Evolutionary conservation across 2,329 filamentous ascomycete genomes (phyloP).

Genomic region (Tolypocladium inflatum): DNA sequence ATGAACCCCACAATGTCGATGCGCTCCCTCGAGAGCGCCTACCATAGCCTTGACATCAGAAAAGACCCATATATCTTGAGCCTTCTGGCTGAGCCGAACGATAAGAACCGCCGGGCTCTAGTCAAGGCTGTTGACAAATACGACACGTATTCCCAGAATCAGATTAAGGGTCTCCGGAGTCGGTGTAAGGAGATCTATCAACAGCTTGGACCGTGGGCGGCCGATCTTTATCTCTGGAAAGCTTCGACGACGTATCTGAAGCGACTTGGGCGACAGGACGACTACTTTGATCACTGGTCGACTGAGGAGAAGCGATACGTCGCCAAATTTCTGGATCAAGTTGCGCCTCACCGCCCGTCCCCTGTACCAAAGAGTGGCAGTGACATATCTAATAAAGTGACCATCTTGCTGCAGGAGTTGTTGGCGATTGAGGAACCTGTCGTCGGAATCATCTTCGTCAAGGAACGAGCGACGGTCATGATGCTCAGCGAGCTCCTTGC

Average conservation of each 20-base stretch:
- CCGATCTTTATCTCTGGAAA: slow-evolving; percentile 52
- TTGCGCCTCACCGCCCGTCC: slow-evolving; percentile 13
- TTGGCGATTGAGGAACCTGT: slow-evolving; percentile 29
- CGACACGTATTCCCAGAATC: slow-evolving; percentile 42
- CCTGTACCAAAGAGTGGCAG: slow-evolving; percentile 5
- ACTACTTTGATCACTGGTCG: slow-evolving; percentile 30
- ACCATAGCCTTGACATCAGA: slow-evolving; percentile 39
- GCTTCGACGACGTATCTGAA: slow-evolving; percentile 28
- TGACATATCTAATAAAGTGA: slow-evolving; percentile 48
- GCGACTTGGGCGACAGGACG: slow-evolving; percentile 8
- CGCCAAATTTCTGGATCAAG: slow-evolving; percentile 29
- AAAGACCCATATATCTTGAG: slow-evolving; percentile 51
- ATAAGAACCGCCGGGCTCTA: slow-evolving; percentile 29
- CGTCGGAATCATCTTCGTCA: slow-evolving; percentile 59
- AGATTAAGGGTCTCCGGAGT: slow-evolving; percentile 45
- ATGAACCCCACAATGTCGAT: slow-evolving; percentile 26
- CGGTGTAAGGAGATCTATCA: slow-evolving; percentile 39
- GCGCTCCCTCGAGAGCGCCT: slow-evolving; percentile 29
- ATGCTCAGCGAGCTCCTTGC: slow-evolving; percentile 50
- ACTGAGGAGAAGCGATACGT: slow-evolving; percentile 48
- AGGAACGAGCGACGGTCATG: slow-evolving; percentile 50
- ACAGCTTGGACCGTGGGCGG: slow-evolving; percentile 60
- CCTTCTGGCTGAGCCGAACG: slow-evolving; percentile 31
- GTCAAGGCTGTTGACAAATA: slow-evolving; percentile 26
- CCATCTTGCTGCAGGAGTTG: slow-evolving; percentile 42